phyloP scores from a whole-genome alignment of 148 eudicot species.

The Rhododendron molle region DNA sequence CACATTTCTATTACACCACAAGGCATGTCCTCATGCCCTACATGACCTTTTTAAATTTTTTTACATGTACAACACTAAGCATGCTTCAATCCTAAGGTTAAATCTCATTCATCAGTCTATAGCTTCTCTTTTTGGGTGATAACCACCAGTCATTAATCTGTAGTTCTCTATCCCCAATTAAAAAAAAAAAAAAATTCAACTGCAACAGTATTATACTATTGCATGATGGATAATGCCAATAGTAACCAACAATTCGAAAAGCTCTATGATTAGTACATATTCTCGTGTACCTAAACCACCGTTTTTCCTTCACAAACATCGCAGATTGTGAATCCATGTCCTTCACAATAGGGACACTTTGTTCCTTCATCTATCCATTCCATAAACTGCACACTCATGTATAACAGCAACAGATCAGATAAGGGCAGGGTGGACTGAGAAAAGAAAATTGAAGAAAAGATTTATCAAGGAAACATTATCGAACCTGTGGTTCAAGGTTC shows the following conservation, averaged over 20 bases:
- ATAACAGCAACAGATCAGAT: conserved; percentile 3
- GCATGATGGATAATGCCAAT: not conserved
- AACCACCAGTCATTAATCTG: not conserved
- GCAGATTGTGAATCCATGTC: conserved; percentile 60
- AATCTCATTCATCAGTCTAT: not conserved
- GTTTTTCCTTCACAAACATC: conserved; percentile 63
- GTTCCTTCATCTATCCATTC: conserved; percentile 88
- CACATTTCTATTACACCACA: not conserved
- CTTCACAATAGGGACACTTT: conserved; percentile 89
- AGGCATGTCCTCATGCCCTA: not conserved
- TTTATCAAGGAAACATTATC: not conserved
- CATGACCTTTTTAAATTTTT: not conserved
- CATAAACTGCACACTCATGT: conserved; percentile 62
- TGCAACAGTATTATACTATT: not conserved
- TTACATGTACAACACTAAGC: not conserved
- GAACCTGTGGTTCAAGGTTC: conserved; percentile 81
- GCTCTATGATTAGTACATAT: not conserved
- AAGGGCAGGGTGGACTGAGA: not conserved
- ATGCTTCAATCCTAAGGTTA: not conserved
- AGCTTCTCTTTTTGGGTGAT: not conserved
- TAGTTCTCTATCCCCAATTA: not conserved
- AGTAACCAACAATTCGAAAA: not conserved
- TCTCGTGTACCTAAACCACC: conserved; percentile 4
- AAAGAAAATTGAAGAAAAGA: not conserved
- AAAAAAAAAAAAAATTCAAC: not conserved